Conservation (phyloP, 768 basidiomycete species). For the Krasilnikovozyma curviuscula region DNA sequence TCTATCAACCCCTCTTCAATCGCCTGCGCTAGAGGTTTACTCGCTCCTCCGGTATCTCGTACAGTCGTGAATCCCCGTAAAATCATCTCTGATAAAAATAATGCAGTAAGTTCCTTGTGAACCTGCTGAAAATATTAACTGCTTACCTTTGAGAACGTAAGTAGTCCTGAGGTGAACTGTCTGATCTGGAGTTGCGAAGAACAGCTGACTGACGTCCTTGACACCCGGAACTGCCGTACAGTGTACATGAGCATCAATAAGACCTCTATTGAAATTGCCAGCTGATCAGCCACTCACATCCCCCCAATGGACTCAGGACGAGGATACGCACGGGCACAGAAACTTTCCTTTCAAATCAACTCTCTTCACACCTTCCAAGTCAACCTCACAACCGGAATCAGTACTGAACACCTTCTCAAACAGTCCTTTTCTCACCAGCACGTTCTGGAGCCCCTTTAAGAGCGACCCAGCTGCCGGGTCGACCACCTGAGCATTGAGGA, state of each 20-base stretch:
- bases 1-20: constrained; percentile 28
- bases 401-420: too few relatives aligned
- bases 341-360: constrained; percentile 27
- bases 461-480: constrained; percentile 22
- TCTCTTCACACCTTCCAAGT: constrained; percentile 6
- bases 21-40: constrained; percentile 28
- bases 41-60: constrained; percentile 30
- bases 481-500: constrained; percentile 28
- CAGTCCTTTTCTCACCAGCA: too few relatives aligned
- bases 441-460: constrained; percentile 19
- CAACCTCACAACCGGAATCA: too few relatives aligned
- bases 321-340: constrained; percentile 24
- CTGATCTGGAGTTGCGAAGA: constrained; percentile 23
- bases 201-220: constrained; percentile 28
- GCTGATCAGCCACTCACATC: not conserved
- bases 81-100: constrained; percentile 25
- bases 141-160: constrained; percentile 27
- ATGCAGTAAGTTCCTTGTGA: not conserved
- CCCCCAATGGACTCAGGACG: not conserved
- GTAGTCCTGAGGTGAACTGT: constrained; percentile 27
- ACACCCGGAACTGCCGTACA: constrained; percentile 31
- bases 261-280: constrained; percentile 18
- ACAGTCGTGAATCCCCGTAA: constrained; percentile 30
- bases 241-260: constrained; percentile 34
- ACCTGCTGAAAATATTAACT: too few relatives aligned